These are phyloP conservation scores for Thymus mandschuricus DNA, from an alignment of 257 asterid species.

Conservation along the genomic window DNA sequence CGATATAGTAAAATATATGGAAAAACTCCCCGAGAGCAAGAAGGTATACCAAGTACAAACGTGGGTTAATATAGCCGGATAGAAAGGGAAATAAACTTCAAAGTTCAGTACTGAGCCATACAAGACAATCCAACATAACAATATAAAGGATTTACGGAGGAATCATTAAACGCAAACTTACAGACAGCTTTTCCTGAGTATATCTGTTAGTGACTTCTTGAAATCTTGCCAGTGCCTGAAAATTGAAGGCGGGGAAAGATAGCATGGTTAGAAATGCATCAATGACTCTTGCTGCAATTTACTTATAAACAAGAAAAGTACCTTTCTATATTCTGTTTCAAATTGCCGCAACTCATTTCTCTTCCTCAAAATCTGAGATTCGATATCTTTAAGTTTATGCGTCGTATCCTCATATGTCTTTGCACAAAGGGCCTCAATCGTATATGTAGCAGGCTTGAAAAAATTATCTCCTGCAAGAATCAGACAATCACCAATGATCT, in stretches of 20 bases:
- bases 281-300: not conserved
- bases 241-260: constrained; percentile 7
- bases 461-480: constrained; percentile 90
- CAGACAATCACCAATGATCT: constrained; percentile 9
- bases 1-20: not conserved
- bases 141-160: constrained; percentile 18
- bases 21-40: not conserved
- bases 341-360: constrained; percentile 95
- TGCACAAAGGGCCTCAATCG: constrained; percentile 92
- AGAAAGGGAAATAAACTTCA: constrained; percentile 16
- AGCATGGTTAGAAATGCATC: constrained; percentile 10
- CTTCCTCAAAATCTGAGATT: constrained; percentile 90
- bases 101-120: not conserved
- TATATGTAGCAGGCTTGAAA: constrained; percentile 89
- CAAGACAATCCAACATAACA: constrained; percentile 17
- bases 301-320: constrained; percentile 26
- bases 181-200: constrained; percentile 88
- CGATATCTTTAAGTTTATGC: constrained; percentile 78
- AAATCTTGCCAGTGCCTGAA: constrained; percentile 94
- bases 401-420: constrained; percentile 93
- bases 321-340: constrained; percentile 98
- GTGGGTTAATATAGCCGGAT: constrained; percentile 1
- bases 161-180: constrained; percentile 53
- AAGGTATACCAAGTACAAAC: not conserved
- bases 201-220: constrained; percentile 97